Base-by-base conservation (phyloP, 2,329 filamentous ascomycete genomes). In the Aspergillus proliferans region DNA sequence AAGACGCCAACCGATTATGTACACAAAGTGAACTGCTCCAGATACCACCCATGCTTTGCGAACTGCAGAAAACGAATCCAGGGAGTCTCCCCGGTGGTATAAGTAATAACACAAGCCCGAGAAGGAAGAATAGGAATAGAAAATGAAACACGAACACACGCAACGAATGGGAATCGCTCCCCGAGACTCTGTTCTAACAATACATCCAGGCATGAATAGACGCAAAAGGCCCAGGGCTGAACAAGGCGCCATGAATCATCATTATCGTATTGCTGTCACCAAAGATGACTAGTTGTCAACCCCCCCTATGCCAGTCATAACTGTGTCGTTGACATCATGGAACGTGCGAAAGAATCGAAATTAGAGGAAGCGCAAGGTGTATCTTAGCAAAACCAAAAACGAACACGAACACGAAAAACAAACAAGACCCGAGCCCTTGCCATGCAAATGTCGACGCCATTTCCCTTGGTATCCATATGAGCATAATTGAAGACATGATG, bases 61-160 rank as follows among this genome's bases (percentile, higher is more conserved):
- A 56, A 50, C 41, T 49, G 50, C 46, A 45, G 38, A 54, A 57
- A 53, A 47, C 22, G 40, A 30, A 47, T 48, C 54, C 52, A 53
- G 54, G 57, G 57, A 61, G 55, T 48, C 55, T 56, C 51, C 60
- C 52, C 48, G 55, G 56, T 59, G 64, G 61, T 65, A 67, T 65
- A 63, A 60, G 61, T 57, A 65, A 58, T 62, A 62, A 65, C 53
- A 65, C 60, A 64, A 56, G 54, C 58, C 58, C 55, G 57, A 64
- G 59, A 45, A 45, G 43, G 53, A 47, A 52, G 38, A 53, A 47
- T 44, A 28, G 40, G 49, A 45, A 40, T 49, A 47, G 49, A 49
- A 24, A 47, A 46, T 26, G 48, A 53, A 46, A 46, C 19, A 43
- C 24, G 46, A 45, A 53, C 59, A 58, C 57, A 62, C 49, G 51